Evolutionary conservation across 2,329 filamentous ascomycete genomes (phyloP).

Genomic region (Coniochaeta sp.): DNA sequence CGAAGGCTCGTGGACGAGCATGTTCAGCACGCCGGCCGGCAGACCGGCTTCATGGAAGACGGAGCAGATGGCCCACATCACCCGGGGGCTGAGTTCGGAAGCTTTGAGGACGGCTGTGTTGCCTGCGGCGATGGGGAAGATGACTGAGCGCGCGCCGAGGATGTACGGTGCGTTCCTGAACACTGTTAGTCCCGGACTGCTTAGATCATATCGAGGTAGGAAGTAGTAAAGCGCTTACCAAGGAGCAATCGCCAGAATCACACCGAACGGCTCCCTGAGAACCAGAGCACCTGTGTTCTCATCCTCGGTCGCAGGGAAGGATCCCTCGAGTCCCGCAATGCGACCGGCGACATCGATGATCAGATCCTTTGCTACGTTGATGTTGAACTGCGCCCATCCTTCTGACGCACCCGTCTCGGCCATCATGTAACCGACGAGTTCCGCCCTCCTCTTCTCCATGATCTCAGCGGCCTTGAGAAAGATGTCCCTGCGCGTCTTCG

Average conservation of each 20-base stretch:
- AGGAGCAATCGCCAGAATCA: constrained; percentile 70
- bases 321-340: constrained; percentile 24
- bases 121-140: constrained; percentile 65
- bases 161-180: constrained; percentile 50
- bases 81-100: constrained; percentile 59
- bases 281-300: constrained; percentile 55
- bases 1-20: constrained; percentile 57
- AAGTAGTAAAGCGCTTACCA: constrained; percentile 49
- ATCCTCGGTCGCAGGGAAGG: constrained; percentile 25
- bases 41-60: constrained; percentile 68
- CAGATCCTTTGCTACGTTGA: constrained; percentile 25
- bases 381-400: constrained; percentile 35
- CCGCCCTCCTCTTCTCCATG: constrained; percentile 49
- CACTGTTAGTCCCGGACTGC: background rate
- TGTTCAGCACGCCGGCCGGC: constrained; percentile 66
- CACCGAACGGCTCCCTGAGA: constrained; percentile 69
- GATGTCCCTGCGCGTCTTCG: constrained; percentile 57
- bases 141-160: constrained; percentile 45
- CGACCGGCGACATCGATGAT: constrained; percentile 35
- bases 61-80: constrained; percentile 53
- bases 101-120: constrained; percentile 71
- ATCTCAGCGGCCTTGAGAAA: constrained; percentile 62
- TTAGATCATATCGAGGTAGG: background rate
- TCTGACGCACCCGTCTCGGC: constrained; percentile 34
- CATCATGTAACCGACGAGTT: constrained; percentile 52